These are phyloP conservation scores for Epichloe hybrida DNA, from an alignment of 2,329 filamentous ascomycete species.

Conservation along the genomic window DNA sequence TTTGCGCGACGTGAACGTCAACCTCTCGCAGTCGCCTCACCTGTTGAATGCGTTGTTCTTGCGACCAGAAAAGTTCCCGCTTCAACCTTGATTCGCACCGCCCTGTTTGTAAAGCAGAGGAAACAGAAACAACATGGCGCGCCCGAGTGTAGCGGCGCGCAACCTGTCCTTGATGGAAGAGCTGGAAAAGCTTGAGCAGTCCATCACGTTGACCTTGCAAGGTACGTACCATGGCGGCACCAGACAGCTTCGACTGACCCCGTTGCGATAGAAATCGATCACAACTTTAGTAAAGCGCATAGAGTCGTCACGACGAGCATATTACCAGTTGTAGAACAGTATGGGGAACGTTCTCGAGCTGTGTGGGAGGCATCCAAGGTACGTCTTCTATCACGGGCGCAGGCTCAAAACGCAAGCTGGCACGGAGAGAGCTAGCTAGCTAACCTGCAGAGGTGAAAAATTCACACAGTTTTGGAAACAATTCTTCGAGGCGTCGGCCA, in stretches of 20 bases:
- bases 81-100: not conserved
- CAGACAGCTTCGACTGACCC: not conserved
- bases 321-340: constrained; percentile 84
- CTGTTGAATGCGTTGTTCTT: too few relatives aligned
- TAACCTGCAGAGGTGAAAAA: not conserved
- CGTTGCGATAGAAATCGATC: constrained; percentile 67
- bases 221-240: constrained; percentile 41
- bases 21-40: too few relatives aligned
- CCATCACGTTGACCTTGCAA: constrained; percentile 90
- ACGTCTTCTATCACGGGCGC: not conserved
- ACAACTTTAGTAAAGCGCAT: constrained; percentile 94
- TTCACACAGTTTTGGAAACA: constrained; percentile 85
- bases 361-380: constrained; percentile 98
- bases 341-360: constrained; percentile 81
- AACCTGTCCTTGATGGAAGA: constrained; percentile 80
- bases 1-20: not conserved
- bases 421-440: not conserved
- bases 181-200: constrained; percentile 89
- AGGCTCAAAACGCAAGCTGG: not conserved
- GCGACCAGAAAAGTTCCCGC: too few relatives aligned
- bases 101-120: not conserved
- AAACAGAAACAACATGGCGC: constrained; percentile 29
- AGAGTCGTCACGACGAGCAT: constrained; percentile 92
- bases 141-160: constrained; percentile 32
- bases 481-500: constrained; percentile 97